Evolutionary conservation across 306 rosid genomes (phyloP), one percentile per base, ranked within the genome.

Genomic region (Gastrolobium bilobum): DNA sequence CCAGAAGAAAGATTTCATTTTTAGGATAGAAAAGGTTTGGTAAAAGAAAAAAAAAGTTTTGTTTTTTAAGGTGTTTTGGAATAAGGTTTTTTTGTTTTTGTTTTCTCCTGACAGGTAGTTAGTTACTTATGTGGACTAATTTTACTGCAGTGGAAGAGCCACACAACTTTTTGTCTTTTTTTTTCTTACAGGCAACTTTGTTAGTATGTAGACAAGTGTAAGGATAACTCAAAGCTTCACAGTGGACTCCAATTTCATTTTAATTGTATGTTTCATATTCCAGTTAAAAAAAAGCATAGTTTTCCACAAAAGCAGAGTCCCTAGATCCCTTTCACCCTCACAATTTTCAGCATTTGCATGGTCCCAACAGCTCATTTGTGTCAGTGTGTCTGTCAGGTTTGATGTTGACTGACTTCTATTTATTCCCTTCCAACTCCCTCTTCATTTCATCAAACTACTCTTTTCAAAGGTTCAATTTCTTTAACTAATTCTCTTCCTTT

Each of bases 391-490:
- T 76, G 82, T 84, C 85, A 78, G 84, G 66, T 68, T 58, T 72
- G 87, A 87, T 75, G 84, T 79, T 78, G 91, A 85, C 89, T 78
- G 82, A 10, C 83, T 81, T 89, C 91, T 93, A 89, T 91, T 84
- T 89, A 93, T 87, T 89, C 91, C 82, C 66, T 71, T 69, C 79
- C 85, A 71, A 63, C 64, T 35, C 80, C 77, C 58, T 82, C 78
- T 86, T 74, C 89, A 87, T 84, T 83, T 83, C 90, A 81, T 84
- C 89, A 76, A 76, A 53, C 85, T 71, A 30, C 82, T 42, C 33
- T 53, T 78, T 68, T 53, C 87, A 87, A 81, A 81, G 84, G 85
- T 79, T 70, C 65, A 61, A 5, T 75, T 75, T 67, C 54, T 53
- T 54, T 74, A 84, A 73, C 74, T 50, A 10, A 5, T 43, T 15